Conservation (phyloP, 108 stramenopile genomes). For the Schizochytrium sp. region DNA sequence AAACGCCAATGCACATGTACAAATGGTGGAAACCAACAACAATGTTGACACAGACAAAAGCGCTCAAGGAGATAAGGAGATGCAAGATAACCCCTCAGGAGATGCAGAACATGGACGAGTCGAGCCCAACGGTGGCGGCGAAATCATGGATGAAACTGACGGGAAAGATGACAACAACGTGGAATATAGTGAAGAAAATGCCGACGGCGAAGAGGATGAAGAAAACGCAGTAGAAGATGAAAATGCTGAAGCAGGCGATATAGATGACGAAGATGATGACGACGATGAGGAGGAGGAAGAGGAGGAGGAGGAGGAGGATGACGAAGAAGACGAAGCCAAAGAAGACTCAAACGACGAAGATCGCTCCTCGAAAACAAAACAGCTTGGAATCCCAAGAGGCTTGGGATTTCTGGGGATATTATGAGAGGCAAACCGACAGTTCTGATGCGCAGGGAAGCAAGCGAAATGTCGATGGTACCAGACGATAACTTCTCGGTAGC, state of each 20-base stretch:
- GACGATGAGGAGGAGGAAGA: background rate
- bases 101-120: too few relatives aligned
- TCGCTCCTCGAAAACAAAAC: too few relatives aligned
- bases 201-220: background rate
- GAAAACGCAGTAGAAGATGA: background rate
- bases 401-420: background rate
- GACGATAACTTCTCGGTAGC: conserved; percentile 18
- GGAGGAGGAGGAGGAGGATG: background rate
- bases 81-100: too few relatives aligned
- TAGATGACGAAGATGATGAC: background rate
- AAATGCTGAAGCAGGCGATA: background rate
- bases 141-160: background rate
- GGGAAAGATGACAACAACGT: background rate
- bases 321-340: background rate
- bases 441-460: background rate
- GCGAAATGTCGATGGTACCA: background rate
- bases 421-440: background rate
- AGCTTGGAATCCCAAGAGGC: too few relatives aligned
- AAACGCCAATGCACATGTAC: too few relatives aligned
- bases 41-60: too few relatives aligned
- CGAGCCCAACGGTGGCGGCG: too few relatives aligned
- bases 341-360: background rate
- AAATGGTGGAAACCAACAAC: too few relatives aligned
- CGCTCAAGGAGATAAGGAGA: too few relatives aligned
- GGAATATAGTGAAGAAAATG: background rate